Conservation (phyloP, 768 basidiomycete species). For the Agrocybe chaxingu region DNA sequence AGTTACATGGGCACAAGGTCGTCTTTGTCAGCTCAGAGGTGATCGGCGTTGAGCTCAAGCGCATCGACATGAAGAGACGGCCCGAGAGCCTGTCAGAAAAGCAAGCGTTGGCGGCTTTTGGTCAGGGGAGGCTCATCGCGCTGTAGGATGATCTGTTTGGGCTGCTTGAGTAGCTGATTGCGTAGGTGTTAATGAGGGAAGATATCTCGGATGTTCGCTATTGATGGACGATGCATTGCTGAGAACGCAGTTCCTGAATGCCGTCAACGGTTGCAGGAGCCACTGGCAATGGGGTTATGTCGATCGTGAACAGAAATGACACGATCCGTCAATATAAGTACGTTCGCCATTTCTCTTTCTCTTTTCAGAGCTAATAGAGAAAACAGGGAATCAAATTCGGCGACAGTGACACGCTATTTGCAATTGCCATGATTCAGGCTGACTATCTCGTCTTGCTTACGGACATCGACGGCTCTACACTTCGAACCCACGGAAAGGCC, state of each 20-base stretch:
- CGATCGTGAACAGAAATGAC: conserved; percentile 99
- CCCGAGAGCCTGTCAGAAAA: conserved; percentile 88
- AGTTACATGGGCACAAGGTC: conserved; percentile 83
- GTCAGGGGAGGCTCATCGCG: conserved; percentile 93
- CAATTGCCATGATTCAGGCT: conserved; percentile 78
- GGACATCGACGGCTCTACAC: conserved; percentile 95
- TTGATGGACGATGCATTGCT: conserved; percentile 25
- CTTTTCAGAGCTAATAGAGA: not conserved
- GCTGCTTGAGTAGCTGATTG: too few relatives aligned
- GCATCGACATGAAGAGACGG: conserved; percentile 79
- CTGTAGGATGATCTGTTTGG: too few relatives aligned
- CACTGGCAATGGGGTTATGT: conserved; percentile 90
- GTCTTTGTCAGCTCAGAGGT: conserved; percentile 96
- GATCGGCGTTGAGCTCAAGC: conserved; percentile 91
- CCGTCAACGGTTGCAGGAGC: conserved; percentile 69
- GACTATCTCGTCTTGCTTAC: conserved; percentile 96
- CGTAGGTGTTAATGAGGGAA: conserved; percentile 87
- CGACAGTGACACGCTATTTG: conserved; percentile 81
- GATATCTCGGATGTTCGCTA: conserved; percentile 78
- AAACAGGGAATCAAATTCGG: conserved; percentile 98
- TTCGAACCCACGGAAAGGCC: conserved; percentile 90
- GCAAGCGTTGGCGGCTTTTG: conserved; percentile 96
- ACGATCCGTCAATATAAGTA: conserved; percentile 95
- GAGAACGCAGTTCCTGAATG: conserved; percentile 95
- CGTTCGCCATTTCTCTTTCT: not conserved